phyloP scores from a whole-genome alignment of 139 green algal species.

The Spirogloea muscicola region DNA sequence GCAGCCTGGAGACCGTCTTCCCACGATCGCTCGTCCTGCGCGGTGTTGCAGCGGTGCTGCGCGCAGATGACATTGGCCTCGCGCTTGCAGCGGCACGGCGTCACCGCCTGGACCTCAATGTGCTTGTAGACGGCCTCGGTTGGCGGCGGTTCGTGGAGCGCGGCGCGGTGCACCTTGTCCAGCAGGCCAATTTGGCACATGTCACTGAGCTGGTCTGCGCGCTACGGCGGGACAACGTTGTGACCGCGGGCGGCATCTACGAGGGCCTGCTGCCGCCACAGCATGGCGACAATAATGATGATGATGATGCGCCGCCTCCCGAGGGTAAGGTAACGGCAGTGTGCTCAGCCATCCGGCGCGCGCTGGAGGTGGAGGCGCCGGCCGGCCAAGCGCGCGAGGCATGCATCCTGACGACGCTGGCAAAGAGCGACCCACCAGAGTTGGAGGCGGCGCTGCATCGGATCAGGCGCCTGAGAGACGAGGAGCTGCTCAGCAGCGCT shows the following conservation, averaged over 20 bases:
- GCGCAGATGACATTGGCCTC: constrained; percentile 10
- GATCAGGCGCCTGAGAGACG: too few relatives aligned
- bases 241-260: not conserved
- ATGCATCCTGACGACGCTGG: constrained; percentile 44
- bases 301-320: not conserved
- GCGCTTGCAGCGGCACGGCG: constrained; percentile 26
- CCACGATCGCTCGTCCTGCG: constrained; percentile 78
- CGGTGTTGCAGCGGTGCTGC: constrained; percentile 58
- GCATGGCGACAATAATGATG: not conserved
- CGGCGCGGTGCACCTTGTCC: constrained; percentile 56
- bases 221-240: not conserved
- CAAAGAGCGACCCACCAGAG: constrained; percentile 49
- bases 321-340: constrained; percentile 18
- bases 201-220: constrained; percentile 29
- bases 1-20: constrained; percentile 84
- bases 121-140: constrained; percentile 77
- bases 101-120: constrained; percentile 81
- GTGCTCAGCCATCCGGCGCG: constrained; percentile 10
- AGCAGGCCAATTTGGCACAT: constrained; percentile 18
- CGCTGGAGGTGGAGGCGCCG: too few relatives aligned
- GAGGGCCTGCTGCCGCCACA: constrained; percentile 1
- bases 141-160: constrained; percentile 71
- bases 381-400: constrained; percentile 8
- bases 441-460: constrained; percentile 67
- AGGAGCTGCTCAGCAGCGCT: too few relatives aligned